phyloP scores from a whole-genome alignment of 2,329 filamentous ascomycete species.

The Capronia americana region DNA sequence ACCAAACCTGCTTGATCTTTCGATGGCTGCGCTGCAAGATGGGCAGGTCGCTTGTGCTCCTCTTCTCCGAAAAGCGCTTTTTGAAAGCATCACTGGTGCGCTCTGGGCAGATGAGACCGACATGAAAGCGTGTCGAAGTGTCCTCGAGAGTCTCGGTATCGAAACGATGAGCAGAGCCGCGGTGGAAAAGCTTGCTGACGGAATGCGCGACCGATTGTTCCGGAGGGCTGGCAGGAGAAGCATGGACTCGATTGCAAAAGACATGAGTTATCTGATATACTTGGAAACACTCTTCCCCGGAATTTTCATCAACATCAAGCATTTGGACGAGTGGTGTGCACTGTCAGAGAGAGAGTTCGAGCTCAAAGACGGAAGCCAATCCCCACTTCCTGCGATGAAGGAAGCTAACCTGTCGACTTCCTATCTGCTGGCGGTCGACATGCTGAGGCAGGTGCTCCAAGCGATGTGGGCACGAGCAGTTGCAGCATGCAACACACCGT shows the following conservation, averaged over 20 bases:
- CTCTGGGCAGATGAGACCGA: not conserved
- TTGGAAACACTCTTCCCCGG: conserved; percentile 18
- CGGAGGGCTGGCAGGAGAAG: not conserved
- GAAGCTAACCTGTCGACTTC: not conserved
- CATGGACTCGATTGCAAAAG: conserved; percentile 10
- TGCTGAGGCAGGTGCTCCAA: conserved; percentile 20
- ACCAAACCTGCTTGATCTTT: not conserved
- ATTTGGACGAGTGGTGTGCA: conserved; percentile 27
- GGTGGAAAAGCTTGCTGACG: conserved; percentile 21
- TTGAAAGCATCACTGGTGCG: conserved; percentile 12
- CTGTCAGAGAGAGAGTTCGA: conserved; percentile 6
- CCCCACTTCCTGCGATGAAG: not conserved
- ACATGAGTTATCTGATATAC: conserved; percentile 22
- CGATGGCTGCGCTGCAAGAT: not conserved
- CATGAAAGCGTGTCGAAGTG: not conserved
- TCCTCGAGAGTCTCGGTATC: conserved; percentile 17
- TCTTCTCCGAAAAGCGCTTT: conserved; percentile 18
- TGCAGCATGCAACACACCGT: not conserved
- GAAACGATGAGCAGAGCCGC: conserved; percentile 21
- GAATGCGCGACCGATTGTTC: conserved; percentile 12
- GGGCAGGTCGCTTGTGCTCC: conserved; percentile 21
- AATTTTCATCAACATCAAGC: conserved; percentile 18
- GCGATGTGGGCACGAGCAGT: conserved; percentile 13
- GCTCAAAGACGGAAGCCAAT: not conserved
- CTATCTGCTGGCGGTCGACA: conserved; percentile 8